Evolutionary conservation across 2,329 filamentous ascomycete species (phyloP).

Genomic region (Thelonectria olida): DNA sequence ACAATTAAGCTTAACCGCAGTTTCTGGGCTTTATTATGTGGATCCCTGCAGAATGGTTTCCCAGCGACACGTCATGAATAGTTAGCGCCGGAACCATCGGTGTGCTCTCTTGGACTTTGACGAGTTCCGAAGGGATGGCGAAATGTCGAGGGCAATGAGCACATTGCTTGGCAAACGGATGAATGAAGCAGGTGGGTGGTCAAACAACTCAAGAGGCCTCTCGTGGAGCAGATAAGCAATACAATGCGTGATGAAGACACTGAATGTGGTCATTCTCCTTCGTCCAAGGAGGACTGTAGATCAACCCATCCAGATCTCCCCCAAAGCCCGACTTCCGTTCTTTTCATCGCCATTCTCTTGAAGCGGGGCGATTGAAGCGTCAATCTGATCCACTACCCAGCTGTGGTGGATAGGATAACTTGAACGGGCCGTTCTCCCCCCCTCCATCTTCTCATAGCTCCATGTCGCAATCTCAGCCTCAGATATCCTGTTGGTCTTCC

Average conservation of each 20-base stretch:
- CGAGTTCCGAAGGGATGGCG: constrained; percentile 8
- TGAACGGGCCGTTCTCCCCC: neutral
- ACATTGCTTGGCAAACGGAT: neutral
- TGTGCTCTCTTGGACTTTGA: neutral
- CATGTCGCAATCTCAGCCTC: neutral
- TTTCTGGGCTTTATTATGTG: constrained; percentile 26
- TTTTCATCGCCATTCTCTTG: neutral
- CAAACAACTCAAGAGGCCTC: neutral
- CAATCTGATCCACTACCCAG: neutral
- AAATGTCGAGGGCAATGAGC: neutral
- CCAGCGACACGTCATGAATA: constrained; percentile 2
- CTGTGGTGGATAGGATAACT: neutral
- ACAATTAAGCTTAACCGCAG: constrained; percentile 30
- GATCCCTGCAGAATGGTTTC: constrained; percentile 1
- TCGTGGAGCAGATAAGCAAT: neutral
- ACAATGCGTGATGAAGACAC: neutral
- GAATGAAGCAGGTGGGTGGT: neutral
- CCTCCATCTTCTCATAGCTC: neutral
- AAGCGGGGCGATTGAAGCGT: neutral
- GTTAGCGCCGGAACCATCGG: constrained; percentile 15
- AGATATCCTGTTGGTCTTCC: neutral
- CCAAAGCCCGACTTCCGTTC: neutral
- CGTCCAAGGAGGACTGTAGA: neutral
- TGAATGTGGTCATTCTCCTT: neutral
- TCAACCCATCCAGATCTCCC: neutral